Evolutionary conservation across 1,284 basidiomycete genomes (phyloP).

Genomic region (Trichosporon sp.): DNA sequence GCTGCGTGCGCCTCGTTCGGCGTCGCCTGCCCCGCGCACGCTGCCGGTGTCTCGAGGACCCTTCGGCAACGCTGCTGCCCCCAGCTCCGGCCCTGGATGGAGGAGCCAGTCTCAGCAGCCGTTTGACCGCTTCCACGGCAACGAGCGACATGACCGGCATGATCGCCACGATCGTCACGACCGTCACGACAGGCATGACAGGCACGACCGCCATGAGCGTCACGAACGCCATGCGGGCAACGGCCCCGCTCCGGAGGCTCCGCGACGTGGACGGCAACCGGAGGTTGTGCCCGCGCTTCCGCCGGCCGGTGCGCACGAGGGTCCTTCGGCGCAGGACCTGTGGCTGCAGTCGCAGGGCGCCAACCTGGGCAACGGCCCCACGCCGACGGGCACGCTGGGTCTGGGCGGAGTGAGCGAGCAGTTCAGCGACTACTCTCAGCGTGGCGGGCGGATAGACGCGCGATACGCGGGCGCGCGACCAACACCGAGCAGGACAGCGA

Average conservation of each 20-base stretch:
- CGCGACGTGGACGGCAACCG: constrained; percentile 29
- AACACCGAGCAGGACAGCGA: constrained; percentile 9
- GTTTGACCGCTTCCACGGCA: constrained; percentile 29
- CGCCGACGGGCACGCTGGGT: constrained; percentile 20
- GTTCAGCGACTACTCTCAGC: constrained; percentile 20
- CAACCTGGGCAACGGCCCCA: constrained; percentile 32
- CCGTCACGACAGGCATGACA: neutral
- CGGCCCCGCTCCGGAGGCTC: neutral
- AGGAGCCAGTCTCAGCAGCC: constrained; percentile 40
- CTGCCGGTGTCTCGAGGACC: constrained; percentile 32
- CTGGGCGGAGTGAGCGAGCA: constrained; percentile 22
- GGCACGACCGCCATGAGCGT: neutral
- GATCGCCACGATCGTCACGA: neutral
- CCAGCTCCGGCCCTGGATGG: constrained; percentile 21
- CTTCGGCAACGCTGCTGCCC: constrained; percentile 15
- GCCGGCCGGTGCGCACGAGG: neutral
- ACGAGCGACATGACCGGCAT: neutral
- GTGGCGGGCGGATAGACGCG: constrained; percentile 13
- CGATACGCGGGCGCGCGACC: neutral
- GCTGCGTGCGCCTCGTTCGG: constrained; percentile 46
- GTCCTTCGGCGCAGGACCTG: constrained; percentile 34
- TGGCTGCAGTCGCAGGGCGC: constrained; percentile 44
- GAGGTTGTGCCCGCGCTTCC: constrained; percentile 7
- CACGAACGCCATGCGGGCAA: neutral
- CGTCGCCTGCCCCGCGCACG: constrained; percentile 45